These are phyloP conservation scores for Hymenoscyphus fructigenus DNA, from an alignment of 2,329 filamentous ascomycete genomes.

Conservation along the genomic window DNA sequence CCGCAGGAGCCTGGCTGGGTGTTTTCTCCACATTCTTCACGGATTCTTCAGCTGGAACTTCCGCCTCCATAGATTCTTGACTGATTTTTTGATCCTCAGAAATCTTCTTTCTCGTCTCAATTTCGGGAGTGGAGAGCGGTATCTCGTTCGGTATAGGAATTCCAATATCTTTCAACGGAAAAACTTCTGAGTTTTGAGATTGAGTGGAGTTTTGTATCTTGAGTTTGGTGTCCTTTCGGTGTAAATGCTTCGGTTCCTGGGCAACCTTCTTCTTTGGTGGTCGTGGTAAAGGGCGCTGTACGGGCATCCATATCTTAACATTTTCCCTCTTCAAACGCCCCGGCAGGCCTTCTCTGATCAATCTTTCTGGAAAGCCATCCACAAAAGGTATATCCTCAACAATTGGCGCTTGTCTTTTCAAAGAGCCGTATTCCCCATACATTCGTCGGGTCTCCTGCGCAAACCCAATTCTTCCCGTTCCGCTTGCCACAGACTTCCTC, in stretches of 20 bases:
- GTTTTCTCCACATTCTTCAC: not conserved
- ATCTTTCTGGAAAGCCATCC: conserved; percentile 15
- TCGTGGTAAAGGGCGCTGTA: conserved; percentile 21
- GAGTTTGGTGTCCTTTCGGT: not conserved
- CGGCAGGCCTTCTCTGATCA: conserved; percentile 17
- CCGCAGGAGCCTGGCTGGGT: not conserved
- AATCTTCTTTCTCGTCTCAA: not conserved
- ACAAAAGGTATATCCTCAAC: conserved; percentile 16
- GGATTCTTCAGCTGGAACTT: not conserved
- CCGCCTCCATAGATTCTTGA: not conserved
- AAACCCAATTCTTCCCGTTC: not conserved
- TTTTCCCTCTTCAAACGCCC: conserved; percentile 14
- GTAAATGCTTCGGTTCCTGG: not conserved
- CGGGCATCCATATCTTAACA: conserved; percentile 30
- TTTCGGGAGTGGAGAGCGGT: not conserved
- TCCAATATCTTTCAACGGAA: not conserved
- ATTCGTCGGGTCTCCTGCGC: not conserved
- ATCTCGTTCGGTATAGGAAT: not conserved
- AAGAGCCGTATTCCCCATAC: not conserved
- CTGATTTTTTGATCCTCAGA: not conserved
- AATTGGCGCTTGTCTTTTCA: not conserved
- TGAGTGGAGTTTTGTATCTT: not conserved
- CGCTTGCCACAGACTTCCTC: conserved; percentile 20
- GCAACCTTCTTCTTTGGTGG: not conserved
- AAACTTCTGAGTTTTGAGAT: not conserved